Conservation (phyloP, 106 monocot species). For the Allium cepa region DNA sequence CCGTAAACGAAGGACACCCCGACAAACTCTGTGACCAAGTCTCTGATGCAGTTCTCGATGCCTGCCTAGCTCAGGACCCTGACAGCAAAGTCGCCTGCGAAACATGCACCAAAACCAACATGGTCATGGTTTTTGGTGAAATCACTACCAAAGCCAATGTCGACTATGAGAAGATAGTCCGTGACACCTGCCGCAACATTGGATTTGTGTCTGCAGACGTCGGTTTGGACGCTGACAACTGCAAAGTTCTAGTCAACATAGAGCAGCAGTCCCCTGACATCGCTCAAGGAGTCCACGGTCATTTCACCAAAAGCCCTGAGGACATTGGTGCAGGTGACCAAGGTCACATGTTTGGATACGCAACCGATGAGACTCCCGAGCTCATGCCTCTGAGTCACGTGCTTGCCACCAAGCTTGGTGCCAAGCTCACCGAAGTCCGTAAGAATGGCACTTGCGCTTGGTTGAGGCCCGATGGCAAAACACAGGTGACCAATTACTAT, state of each 20-base stretch:
- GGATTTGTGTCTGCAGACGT: slow-evolving; percentile 45
- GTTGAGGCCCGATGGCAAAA: slow-evolving; percentile 58
- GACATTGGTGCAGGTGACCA: slow-evolving; percentile 60
- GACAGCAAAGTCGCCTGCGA: slow-evolving; percentile 63
- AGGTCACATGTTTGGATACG: slow-evolving; percentile 58
- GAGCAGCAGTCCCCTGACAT: slow-evolving; percentile 61
- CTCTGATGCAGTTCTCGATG: slow-evolving; percentile 47
- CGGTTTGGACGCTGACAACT: slow-evolving; percentile 46
- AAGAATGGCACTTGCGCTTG: slow-evolving; percentile 48
- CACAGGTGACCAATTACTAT: slow-evolving; percentile 16
- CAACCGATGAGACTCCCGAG: slow-evolving; percentile 56
- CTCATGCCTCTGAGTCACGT: slow-evolving; percentile 54
- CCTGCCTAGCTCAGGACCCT: slow-evolving; percentile 45
- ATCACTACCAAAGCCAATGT: slow-evolving; percentile 58
- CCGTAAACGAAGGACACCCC: slow-evolving; percentile 57
- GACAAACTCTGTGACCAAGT: slow-evolving; percentile 68
- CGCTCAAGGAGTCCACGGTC: slow-evolving; percentile 46
- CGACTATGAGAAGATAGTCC: slow-evolving; percentile 61
- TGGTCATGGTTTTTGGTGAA: slow-evolving; percentile 60
- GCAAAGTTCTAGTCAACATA: slow-evolving; percentile 55
- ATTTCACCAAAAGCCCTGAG: slow-evolving; percentile 59
- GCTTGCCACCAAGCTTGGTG: slow-evolving; percentile 53
- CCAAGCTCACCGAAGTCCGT: slow-evolving; percentile 45
- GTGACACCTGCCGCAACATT: slow-evolving; percentile 46
- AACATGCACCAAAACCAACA: slow-evolving; percentile 54